Conservation (phyloP, 2,329 filamentous ascomycete species). For the Pseudogymnoascus sp. region DNA sequence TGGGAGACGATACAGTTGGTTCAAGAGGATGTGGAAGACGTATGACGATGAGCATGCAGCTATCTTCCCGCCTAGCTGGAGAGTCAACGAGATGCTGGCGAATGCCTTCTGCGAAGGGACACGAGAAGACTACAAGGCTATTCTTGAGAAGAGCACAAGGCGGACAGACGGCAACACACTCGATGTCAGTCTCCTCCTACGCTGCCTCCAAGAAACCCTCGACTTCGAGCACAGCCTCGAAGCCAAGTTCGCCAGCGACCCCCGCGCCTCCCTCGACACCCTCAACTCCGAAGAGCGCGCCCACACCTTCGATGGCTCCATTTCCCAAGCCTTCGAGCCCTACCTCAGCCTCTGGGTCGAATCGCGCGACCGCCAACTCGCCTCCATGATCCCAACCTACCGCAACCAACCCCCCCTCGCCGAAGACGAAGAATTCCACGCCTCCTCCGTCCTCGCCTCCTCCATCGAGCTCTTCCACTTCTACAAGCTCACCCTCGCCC, state of each 20-base stretch:
- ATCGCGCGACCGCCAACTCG: constrained; percentile 83
- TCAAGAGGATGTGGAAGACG: constrained; percentile 87
- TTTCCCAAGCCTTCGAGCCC: constrained; percentile 94
- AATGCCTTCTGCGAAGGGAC: constrained; percentile 94
- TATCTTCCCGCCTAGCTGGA: constrained; percentile 84
- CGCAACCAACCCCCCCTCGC: constrained; percentile 72
- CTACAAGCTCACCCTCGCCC: constrained; percentile 84
- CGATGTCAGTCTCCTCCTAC: constrained; percentile 81
- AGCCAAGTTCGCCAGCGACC: constrained; percentile 65
- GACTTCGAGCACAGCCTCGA: constrained; percentile 94
- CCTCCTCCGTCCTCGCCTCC: constrained; percentile 81
- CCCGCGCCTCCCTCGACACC: constrained; percentile 80
- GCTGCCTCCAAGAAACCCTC: constrained; percentile 87
- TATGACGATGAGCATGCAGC: constrained; percentile 87
- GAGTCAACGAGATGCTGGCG: constrained; percentile 80
- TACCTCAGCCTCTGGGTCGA: constrained; percentile 97
- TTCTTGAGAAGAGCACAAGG: constrained; percentile 80
- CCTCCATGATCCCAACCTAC: constrained; percentile 78
- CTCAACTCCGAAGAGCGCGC: constrained; percentile 67
- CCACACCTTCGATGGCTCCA: constrained; percentile 76
- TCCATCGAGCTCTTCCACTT: constrained; percentile 97
- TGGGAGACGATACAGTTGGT: constrained; percentile 89
- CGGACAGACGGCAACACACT: constrained; percentile 67
- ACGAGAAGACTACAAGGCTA: constrained; percentile 88
- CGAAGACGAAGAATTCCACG: constrained; percentile 82